Base-by-base conservation (phyloP, 345 rosid genomes). In the Punica granatum region DNA sequence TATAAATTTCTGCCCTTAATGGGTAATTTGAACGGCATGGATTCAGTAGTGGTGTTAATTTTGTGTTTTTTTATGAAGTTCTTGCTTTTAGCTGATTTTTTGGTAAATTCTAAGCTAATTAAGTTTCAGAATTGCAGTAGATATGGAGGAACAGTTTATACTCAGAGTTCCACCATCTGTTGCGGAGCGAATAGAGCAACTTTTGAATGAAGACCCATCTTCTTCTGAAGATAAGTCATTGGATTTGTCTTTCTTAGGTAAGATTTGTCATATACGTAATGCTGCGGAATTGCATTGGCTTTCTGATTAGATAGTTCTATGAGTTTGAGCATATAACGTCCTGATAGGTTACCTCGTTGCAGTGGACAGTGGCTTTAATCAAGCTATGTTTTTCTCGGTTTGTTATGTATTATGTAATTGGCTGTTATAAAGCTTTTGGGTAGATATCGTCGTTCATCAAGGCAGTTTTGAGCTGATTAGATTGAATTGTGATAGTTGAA, bases 121-220 rank as follows among this genome's bases (percentile, higher is more conserved):
- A 2, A 23, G 32, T 30, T 63, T 63, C 37, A 7, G 14, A 39
- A 23, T 15, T 7, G 6, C 30, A 63, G 42, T 71, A 63, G 79
- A 72, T 34, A 88, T 92, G 99, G 99, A 95, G 77, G 99, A 95
- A 69, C 98, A 90, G 67, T 90, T 95, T 77, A 81, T 95, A 73
- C 88, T 95, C 65, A 84, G 98, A 78, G 96, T 95, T 76, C 96
- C 99, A 15, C 90, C 90, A 53, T 88, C 98, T 35, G 81, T 90
- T 69, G 92, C 96, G 1, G 98, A 89, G 82, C 80, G 81, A 63
- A 79, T 94, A 72, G 90, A 91, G 69, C 79, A 77, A 3, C 92
- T 89, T 42, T 80, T 94, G 76, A 85, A 84, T 42, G 92, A 84
- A 48, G 89, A 70, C n/a, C 82, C 82, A 28, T 78, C 95, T 75